A percentile compares a stretch with the other conserved stretches of the same genome.
These are phyloP conservation scores for Leccinum obscurum DNA, from an alignment of 768 basidiomycete genomes.

Conservation along the genomic window DNA sequence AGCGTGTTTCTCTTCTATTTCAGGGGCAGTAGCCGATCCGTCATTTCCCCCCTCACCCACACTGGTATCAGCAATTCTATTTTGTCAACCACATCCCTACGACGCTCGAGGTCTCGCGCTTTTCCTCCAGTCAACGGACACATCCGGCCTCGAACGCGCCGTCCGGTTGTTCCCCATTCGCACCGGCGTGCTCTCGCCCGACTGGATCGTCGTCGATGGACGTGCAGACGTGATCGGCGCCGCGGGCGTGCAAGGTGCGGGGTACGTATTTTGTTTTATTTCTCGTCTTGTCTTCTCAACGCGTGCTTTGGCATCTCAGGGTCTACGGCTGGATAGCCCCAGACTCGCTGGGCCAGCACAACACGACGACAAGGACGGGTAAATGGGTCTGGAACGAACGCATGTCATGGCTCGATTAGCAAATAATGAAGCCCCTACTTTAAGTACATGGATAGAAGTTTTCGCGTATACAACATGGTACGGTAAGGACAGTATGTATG, in stretches of 20 bases:
- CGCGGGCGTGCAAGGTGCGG: slow-evolving; percentile 74
- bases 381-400: slow-evolving; percentile 48
- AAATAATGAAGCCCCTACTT: slow-evolving; percentile 23
- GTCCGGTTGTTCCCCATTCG: slow-evolving; percentile 79
- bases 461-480: slow-evolving; percentile 27
- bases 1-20: not conserved
- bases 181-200: slow-evolving; percentile 74
- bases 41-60: too few relatives aligned
- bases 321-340: slow-evolving; percentile 23
- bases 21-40: not conserved
- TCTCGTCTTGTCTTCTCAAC: not conserved
- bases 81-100: slow-evolving; percentile 48
- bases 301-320: slow-evolving; percentile 7
- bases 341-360: not conserved
- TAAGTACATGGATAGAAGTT: slow-evolving; percentile 24
- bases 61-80: slow-evolving; percentile 38
- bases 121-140: slow-evolving; percentile 61
- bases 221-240: slow-evolving; percentile 59
- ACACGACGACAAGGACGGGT: not conserved
- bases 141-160: slow-evolving; percentile 62
- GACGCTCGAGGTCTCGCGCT: slow-evolving; percentile 39
- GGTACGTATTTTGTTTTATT: slow-evolving; percentile 45
- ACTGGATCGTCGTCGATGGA: slow-evolving; percentile 69
- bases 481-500: slow-evolving; percentile 26
- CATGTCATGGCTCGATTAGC: slow-evolving; percentile 51